These are phyloP conservation scores for Gaeumannomyces tritici DNA, from an alignment of 2,329 filamentous ascomycete genomes.

Conservation along the genomic window DNA sequence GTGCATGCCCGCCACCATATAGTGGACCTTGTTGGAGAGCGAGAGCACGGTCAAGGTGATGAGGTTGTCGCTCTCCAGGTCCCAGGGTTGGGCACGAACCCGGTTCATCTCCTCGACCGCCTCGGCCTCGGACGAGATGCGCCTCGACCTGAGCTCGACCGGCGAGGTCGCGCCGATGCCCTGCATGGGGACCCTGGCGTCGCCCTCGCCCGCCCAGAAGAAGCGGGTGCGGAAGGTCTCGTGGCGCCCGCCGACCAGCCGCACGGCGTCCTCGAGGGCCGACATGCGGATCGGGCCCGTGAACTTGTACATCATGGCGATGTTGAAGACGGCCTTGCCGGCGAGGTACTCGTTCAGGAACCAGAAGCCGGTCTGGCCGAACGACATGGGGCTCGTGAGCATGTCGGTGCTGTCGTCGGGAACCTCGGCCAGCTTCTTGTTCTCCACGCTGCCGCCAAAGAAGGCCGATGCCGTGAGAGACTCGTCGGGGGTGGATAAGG, in stretches of 20 bases:
- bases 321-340: conserved; percentile 29
- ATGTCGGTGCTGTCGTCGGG: neutral
- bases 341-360: conserved; percentile 21
- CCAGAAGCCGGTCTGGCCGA: conserved; percentile 20
- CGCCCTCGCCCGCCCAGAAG: conserved; percentile 8
- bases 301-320: conserved; percentile 20
- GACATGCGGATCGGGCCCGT: conserved; percentile 19
- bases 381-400: neutral
- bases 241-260: conserved; percentile 17
- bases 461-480: neutral
- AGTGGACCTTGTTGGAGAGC: conserved; percentile 12
- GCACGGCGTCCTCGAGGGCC: conserved; percentile 23
- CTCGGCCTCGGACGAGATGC: conserved; percentile 10
- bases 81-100: conserved; percentile 21
- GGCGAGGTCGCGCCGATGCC: conserved; percentile 5
- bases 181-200: conserved; percentile 8
- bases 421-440: neutral
- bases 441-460: neutral
- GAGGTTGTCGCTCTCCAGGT: conserved; percentile 24
- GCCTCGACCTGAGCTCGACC: conserved; percentile 7
- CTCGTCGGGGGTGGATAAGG: neutral
- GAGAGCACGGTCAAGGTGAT: conserved; percentile 24
- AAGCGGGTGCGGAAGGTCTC: conserved; percentile 24
- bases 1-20: neutral
- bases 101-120: conserved; percentile 21